Percentiles rank a stretch among this genome's conserved stretches.
Evolutionary conservation across 1,139 yeast genomes (phyloP).

Genomic region (Hyphopichia khmerensis): DNA sequence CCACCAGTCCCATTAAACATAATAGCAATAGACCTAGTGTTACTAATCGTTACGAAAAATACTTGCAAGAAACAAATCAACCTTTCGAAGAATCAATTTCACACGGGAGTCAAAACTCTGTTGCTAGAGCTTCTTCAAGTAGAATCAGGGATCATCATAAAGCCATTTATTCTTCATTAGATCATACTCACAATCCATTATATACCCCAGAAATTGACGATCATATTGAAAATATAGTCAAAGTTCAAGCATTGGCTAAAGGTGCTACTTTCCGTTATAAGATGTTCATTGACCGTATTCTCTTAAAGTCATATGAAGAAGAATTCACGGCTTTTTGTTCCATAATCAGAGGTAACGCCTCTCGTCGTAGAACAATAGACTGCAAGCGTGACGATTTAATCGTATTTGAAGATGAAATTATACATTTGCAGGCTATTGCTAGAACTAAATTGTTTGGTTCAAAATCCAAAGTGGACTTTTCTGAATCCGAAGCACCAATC

Average conservation of each 20-base stretch:
- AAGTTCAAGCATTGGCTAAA: slow-evolving; percentile 61
- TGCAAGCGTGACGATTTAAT: slow-evolving; percentile 37
- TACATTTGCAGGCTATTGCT: slow-evolving; percentile 37
- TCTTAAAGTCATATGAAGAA: slow-evolving; percentile 54
- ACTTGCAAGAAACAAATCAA: slow-evolving; percentile 3
- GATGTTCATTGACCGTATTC: slow-evolving; percentile 59
- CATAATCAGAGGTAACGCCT: slow-evolving; percentile 39
- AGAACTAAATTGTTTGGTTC: slow-evolving; percentile 25
- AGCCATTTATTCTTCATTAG: background rate
- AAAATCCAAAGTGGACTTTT: slow-evolving; percentile 12
- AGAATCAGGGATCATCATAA: background rate
- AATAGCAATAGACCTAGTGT: background rate
- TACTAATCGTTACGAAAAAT: slow-evolving; percentile 4
- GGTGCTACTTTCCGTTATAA: slow-evolving; percentile 65
- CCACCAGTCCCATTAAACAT: background rate
- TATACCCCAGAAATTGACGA: slow-evolving; percentile 26
- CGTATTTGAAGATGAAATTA: slow-evolving; percentile 24
- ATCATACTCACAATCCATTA: slow-evolving; percentile 8
- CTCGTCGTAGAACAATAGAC: slow-evolving; percentile 36
- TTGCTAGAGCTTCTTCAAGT: background rate
- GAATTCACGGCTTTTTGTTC: slow-evolving; percentile 40
- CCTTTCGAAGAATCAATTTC: background rate
- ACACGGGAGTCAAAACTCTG: too few species aligned
- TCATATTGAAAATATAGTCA: slow-evolving; percentile 27
- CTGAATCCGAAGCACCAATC: slow-evolving; percentile 8